Conservation (phyloP, 2,329 filamentous ascomycete genomes). For the Hymenoscyphus occultus region DNA sequence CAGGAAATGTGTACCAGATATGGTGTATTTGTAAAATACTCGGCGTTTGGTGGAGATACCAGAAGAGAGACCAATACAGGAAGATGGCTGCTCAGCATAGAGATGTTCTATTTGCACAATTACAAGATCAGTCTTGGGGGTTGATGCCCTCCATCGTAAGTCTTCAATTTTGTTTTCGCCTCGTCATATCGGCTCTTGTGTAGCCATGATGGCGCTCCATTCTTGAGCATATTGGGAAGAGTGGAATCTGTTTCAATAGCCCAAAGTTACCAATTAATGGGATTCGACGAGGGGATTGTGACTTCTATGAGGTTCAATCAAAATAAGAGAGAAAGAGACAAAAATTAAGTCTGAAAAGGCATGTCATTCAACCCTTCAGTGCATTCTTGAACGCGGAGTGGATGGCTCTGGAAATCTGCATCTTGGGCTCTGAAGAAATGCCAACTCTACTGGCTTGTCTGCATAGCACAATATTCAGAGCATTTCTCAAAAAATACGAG, state of each 20-base stretch:
- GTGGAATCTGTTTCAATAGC: background rate
- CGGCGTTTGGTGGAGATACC: slow-evolving; percentile 31
- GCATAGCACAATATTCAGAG: background rate
- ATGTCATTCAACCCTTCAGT: background rate
- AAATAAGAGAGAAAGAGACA: no score
- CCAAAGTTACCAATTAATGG: background rate
- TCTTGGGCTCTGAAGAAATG: slow-evolving; percentile 2
- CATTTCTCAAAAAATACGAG: background rate
- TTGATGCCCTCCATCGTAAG: background rate
- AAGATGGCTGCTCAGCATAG: background rate
- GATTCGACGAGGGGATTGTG: background rate
- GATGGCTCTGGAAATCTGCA: background rate
- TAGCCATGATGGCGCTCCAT: background rate
- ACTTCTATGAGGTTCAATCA: background rate
- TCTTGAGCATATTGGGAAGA: background rate
- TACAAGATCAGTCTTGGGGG: background rate
- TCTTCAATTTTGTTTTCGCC: background rate
- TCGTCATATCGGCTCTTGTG: background rate
- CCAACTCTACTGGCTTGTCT: background rate
- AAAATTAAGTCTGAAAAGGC: background rate
- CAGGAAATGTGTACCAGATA: slow-evolving; percentile 26
- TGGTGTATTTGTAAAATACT: slow-evolving; percentile 30
- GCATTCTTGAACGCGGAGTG: background rate
- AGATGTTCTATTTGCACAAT: background rate
- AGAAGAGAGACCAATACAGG: slow-evolving; percentile 16